These are phyloP conservation scores for Psilocybe azurescens DNA, from an alignment of 768 basidiomycete species.

Conservation along the genomic window DNA sequence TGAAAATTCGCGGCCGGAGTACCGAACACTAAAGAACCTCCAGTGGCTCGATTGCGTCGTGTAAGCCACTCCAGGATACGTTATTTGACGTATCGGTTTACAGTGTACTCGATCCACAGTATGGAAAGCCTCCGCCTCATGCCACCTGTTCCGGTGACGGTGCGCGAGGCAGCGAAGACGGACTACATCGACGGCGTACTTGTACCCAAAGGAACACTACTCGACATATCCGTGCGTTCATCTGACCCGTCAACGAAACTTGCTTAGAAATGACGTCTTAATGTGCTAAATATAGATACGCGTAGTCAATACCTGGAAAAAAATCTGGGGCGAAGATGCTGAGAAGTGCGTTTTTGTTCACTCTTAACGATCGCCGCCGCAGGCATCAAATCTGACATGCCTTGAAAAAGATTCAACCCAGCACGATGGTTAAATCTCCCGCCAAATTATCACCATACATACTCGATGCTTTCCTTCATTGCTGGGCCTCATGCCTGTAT, in stretches of 20 bases:
- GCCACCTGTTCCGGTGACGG: slow-evolving; percentile 47
- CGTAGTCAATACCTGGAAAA: slow-evolving; percentile 52
- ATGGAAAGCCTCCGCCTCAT: slow-evolving; percentile 49
- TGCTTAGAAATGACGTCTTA: neutral
- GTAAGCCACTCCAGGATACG: slow-evolving; percentile 24
- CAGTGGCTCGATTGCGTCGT: slow-evolving; percentile 46
- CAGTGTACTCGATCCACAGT: slow-evolving; percentile 20
- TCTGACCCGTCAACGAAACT: slow-evolving; percentile 18
- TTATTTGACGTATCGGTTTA: neutral
- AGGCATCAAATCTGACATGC: slow-evolving; percentile 28
- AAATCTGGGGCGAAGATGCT: slow-evolving; percentile 54
- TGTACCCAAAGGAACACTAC: slow-evolving; percentile 46
- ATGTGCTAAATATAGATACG: slow-evolving; percentile 40
- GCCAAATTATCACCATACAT: slow-evolving; percentile 33
- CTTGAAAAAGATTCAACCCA: slow-evolving; percentile 41
- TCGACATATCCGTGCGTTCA: slow-evolving; percentile 44
- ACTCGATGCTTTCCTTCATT: slow-evolving; percentile 22
- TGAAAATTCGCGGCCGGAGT: slow-evolving; percentile 40
- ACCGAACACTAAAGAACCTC: slow-evolving; percentile 39
- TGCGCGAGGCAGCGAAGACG: slow-evolving; percentile 41
- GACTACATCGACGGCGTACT: slow-evolving; percentile 48
- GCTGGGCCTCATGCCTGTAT: slow-evolving; percentile 38
- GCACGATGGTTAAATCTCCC: slow-evolving; percentile 39
- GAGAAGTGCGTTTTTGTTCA: slow-evolving; percentile 22
- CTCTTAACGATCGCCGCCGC: neutral